phyloP scores from a whole-genome alignment of 2,329 filamentous ascomycete genomes.

The Bipolaris cookei region DNA sequence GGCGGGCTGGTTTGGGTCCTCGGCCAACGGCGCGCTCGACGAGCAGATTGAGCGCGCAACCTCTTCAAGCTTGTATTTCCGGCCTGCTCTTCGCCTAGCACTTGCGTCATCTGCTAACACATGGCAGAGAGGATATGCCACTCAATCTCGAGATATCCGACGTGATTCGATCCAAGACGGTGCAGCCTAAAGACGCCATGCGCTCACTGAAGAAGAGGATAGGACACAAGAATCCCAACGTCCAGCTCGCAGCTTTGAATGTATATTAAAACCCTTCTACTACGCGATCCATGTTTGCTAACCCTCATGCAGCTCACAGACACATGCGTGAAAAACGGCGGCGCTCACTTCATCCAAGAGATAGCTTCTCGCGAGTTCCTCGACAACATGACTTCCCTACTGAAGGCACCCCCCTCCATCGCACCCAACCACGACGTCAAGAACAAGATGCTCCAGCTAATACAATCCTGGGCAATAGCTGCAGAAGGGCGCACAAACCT shows the following conservation, averaged over 20 bases:
- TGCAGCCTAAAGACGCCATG: conserved; percentile 98
- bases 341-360: conserved; percentile 90
- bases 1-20: conserved; percentile 91
- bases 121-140: conserved; percentile 84
- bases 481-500: conserved; percentile 84
- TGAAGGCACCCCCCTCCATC: conserved; percentile 76
- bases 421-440: conserved; percentile 86
- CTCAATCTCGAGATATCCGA: conserved; percentile 98
- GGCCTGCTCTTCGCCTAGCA: no score
- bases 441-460: conserved; percentile 87
- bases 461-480: conserved; percentile 91
- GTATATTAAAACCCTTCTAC: conserved; percentile 56
- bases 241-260: conserved; percentile 92
- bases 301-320: conserved; percentile 74
- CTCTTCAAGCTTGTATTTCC: conserved; percentile 80
- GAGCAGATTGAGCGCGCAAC: conserved; percentile 97
- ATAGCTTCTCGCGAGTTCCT: conserved; percentile 98
- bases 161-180: conserved; percentile 94
- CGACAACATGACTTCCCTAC: conserved; percentile 90
- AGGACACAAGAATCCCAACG: conserved; percentile 96
- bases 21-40: conserved; percentile 87
- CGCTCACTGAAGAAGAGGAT: conserved; percentile 91
- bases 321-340: conserved; percentile 98
- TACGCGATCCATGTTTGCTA: conserved; percentile 10
- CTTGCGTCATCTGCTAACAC: conserved; percentile 16